Evolutionary conservation across 768 basidiomycete genomes (phyloP).

Genomic region (Panaeolus cyanescens): DNA sequence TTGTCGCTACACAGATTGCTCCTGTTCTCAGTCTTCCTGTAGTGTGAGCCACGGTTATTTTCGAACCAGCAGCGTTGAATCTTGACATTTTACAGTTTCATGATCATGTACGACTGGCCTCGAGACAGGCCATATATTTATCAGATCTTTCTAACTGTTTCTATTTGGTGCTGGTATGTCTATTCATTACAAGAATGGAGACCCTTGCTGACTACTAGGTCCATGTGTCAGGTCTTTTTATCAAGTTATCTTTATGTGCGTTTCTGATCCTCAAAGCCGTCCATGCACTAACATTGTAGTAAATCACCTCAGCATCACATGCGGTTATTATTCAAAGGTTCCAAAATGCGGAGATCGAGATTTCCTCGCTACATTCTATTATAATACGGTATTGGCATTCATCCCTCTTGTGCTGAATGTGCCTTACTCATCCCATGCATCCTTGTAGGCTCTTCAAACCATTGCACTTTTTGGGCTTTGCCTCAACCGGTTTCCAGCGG

Average conservation of each 20-base stretch:
- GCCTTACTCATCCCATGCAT: background rate
- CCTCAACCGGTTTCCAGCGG: slow-evolving; percentile 65
- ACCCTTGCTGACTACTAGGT: slow-evolving; percentile 12
- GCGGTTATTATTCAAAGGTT: slow-evolving; percentile 38
- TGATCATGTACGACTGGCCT: slow-evolving; percentile 76
- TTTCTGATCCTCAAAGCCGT: slow-evolving; percentile 35
- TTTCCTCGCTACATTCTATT: slow-evolving; percentile 51
- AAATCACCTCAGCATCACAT: slow-evolving; percentile 35
- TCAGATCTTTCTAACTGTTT: slow-evolving; percentile 57
- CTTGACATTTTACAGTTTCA: slow-evolving; percentile 30
- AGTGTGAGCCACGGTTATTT: slow-evolving; percentile 33
- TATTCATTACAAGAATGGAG: background rate
- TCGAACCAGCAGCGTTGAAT: background rate
- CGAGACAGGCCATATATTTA: slow-evolving; percentile 59
- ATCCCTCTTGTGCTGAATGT: background rate
- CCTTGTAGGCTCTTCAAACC: slow-evolving; percentile 52
- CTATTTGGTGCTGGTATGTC: slow-evolving; percentile 65
- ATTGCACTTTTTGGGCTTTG: slow-evolving; percentile 74
- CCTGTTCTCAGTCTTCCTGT: slow-evolving; percentile 65
- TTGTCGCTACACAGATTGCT: slow-evolving; percentile 40
- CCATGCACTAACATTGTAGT: slow-evolving; percentile 2
- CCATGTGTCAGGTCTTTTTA: slow-evolving; percentile 51
- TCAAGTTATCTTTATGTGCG: slow-evolving; percentile 56
- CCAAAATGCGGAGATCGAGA: slow-evolving; percentile 40
- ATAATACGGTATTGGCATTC: slow-evolving; percentile 37